Evolutionary conservation across 306 rosid genomes (phyloP), one percentile per base, ranked within the genome.

Genomic region (Neltuma alba): DNA sequence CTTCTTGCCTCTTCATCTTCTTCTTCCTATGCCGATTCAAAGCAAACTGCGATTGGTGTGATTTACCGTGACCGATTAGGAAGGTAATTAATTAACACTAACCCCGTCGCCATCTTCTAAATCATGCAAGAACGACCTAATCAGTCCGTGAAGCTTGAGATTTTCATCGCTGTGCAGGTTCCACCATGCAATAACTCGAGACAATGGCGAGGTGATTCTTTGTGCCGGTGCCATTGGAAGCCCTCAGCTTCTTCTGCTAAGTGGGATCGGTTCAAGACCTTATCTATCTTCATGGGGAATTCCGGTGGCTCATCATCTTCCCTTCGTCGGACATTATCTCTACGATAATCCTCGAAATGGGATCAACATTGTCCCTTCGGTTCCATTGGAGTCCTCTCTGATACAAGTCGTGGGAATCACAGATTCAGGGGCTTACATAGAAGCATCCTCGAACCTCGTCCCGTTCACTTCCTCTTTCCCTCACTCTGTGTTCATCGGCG

Each of bases 381-480:
- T 81, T 65, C 95, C 93, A 1, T 70, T 92, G 16, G 99, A 94
- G 74, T 92, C 90, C 9, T 94, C 99, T 0, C 87, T 92, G 14
- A 94, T 94, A 37, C 97, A 92, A 63, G 99, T 94, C 1, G 99
- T 89, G 15, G 99, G 99, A 2, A 94, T 94, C 0, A 92, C 93
- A 0, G 82, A 89, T 2, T 87, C 92, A 1, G 97, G 99, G 14
- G 86, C 93, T 20, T 94, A 89, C 79, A 76, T 92, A 0, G 99
- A 94, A 83, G 94, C 99, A 41, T 93, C 99, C 0, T 92, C 97
- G 2, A 94, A 86, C 48, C 84, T 86, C 1, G 76, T 94, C 54
- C 97, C 97, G 7, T 92, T 94, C 33, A 72, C 79, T 0, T 82
- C 90, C 6, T 90, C 90, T 18, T 70, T 57, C 4, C 15, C 87